Conservation (phyloP, 371 early-diverging fungal genomes). For the Lichtheimia hyalospora region DNA sequence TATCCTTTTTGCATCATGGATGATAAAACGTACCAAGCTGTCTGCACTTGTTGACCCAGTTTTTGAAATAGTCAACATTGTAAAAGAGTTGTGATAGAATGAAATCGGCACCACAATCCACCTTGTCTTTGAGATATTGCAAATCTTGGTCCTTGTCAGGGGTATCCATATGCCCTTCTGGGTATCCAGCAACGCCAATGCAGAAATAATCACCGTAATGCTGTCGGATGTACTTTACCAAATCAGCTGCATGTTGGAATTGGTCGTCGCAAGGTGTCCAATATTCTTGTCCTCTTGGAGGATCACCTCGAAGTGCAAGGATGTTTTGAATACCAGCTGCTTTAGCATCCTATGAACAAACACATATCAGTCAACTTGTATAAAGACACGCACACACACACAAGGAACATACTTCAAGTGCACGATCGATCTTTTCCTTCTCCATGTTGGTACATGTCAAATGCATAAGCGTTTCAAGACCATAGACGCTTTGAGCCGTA, state of each 20-base stretch:
- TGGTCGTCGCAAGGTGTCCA: slow-evolving; percentile 79
- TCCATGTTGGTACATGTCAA: slow-evolving; percentile 98
- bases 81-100: slow-evolving; percentile 94
- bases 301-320: slow-evolving; percentile 91
- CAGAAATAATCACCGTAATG: slow-evolving; percentile 92
- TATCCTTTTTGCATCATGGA: neutral
- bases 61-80: slow-evolving; percentile 71
- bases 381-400: too few relatives aligned
- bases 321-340: slow-evolving; percentile 90
- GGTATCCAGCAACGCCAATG: slow-evolving; percentile 95
- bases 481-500: slow-evolving; percentile 82
- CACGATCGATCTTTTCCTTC: slow-evolving; percentile 77
- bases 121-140: slow-evolving; percentile 76
- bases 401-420: slow-evolving; percentile 56
- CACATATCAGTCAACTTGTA: neutral
- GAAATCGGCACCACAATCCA: slow-evolving; percentile 93
- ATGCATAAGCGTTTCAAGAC: slow-evolving; percentile 93
- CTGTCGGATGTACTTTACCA: slow-evolving; percentile 88
- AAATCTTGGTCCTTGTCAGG: slow-evolving; percentile 55
- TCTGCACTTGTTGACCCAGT: slow-evolving; percentile 71
- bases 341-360: slow-evolving; percentile 68
- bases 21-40: slow-evolving; percentile 47
- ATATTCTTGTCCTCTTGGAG: slow-evolving; percentile 80
- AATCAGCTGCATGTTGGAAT: slow-evolving; percentile 86
- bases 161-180: slow-evolving; percentile 90